These are phyloP conservation scores for Hymenoscyphus albidus DNA, from an alignment of 2,329 filamentous ascomycete species.

Conservation along the genomic window DNA sequence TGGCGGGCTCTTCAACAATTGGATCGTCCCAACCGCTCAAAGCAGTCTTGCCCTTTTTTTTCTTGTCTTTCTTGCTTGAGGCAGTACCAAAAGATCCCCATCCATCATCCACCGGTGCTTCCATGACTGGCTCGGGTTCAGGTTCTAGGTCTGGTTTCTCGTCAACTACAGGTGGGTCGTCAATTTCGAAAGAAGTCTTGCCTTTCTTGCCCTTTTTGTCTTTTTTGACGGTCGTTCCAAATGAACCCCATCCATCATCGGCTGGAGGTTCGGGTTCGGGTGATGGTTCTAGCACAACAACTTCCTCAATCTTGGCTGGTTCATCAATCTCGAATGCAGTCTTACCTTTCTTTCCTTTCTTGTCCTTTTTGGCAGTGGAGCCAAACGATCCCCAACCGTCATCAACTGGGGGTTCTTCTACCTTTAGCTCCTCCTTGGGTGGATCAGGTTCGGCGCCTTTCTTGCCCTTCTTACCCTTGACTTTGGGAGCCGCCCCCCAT, in stretches of 20 bases:
- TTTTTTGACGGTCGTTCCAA: slow-evolving; percentile 18
- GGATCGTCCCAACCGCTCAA: slow-evolving; percentile 6
- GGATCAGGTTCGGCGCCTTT: slow-evolving; percentile 32
- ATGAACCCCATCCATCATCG: slow-evolving; percentile 32
- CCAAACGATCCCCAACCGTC: slow-evolving; percentile 19
- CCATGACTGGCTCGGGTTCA: slow-evolving; percentile 28
- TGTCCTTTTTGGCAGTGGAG: slow-evolving; percentile 33
- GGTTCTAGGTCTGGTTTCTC: slow-evolving; percentile 12
- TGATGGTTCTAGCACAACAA: background rate
- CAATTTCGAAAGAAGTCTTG: slow-evolving; percentile 15
- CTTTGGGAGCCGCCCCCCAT: slow-evolving; percentile 43
- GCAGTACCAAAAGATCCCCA: slow-evolving; percentile 15
- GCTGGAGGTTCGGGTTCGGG: slow-evolving; percentile 19
- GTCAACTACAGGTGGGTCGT: slow-evolving; percentile 18
- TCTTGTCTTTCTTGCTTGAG: slow-evolving; percentile 32
- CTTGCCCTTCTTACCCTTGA: slow-evolving; percentile 45
- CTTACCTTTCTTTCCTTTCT: slow-evolving; percentile 42
- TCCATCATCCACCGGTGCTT: slow-evolving; percentile 30
- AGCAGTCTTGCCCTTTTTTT: slow-evolving; percentile 34
- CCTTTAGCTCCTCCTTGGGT: slow-evolving; percentile 25
- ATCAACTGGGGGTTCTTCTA: slow-evolving; percentile 26
- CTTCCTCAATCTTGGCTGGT: slow-evolving; percentile 25
- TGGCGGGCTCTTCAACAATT: slow-evolving; percentile 9
- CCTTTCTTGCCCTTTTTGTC: slow-evolving; percentile 43
- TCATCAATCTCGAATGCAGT: slow-evolving; percentile 28